Evolutionary conservation across 805 yeast species (phyloP), one percentile per base, ranked within the genome.

Genomic region (Lachancea lanzarotensis): DNA sequence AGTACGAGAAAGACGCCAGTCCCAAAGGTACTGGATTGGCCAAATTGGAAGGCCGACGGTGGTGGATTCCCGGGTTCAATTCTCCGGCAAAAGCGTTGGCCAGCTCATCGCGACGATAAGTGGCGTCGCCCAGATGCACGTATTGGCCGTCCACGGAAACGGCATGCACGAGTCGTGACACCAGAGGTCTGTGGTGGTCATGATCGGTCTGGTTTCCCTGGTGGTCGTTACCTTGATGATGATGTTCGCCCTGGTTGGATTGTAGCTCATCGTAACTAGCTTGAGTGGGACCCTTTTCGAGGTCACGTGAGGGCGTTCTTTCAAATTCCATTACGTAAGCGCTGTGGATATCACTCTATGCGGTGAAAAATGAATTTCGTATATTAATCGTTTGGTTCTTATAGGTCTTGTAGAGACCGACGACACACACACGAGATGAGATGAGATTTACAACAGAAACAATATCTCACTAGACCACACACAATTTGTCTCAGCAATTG

Each of bases 1-100:
- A 69, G 41, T 67, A 58, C 13, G 87, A 85, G 64, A 83, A 83
- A 20, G 83, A 85, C 25, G 80, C 75, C 47, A 84, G 67, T 13
- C 90, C 91, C 50, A 83, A 67, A 18, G 90, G 90, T 38, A 84
- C 84, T 20, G 91, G 90, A 55, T 83, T 83, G 46, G 82, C 90
- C 67, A 75, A 71, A 49, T 72, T 72, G 55, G 79, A 73, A 40
- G 63, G 57, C 5, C 81, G 72, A 45, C 68, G 62, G 17, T 70
- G 65, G 48, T 77, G 73, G 46, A 66, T 60, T 45, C 69, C 72
- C 13, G 73, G 72, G 55, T 71, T 69, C 50, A 75, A 58, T 25
- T 60, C 63, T 55, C 84, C 85, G 13, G 83, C 85, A 56, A 81
- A 80, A 2, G 86, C 88, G 29, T 69, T 68, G 51, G 78, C 61